Evolutionary conservation across 2,329 filamentous ascomycete genomes (phyloP).

Genomic region (Westerdykella ornata): DNA sequence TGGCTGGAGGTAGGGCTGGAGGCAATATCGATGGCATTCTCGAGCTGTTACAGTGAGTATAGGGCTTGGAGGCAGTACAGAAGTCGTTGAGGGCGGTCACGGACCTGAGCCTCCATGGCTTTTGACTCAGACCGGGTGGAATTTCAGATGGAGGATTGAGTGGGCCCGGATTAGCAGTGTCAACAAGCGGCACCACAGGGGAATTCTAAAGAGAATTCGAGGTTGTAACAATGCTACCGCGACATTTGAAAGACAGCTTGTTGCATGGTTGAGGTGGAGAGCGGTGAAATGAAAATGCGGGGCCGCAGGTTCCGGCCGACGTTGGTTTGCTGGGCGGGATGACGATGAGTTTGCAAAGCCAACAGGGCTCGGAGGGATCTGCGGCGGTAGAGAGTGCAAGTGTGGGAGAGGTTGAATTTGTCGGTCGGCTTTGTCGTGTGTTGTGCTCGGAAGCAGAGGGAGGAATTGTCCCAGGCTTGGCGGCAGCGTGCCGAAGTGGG

Average conservation of each 20-base stretch:
- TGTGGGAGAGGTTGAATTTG: not conserved
- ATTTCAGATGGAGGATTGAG: conserved; percentile 13
- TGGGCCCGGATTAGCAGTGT: not conserved
- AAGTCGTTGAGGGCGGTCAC: conserved; percentile 3
- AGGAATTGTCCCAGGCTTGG: not conserved
- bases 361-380: not conserved
- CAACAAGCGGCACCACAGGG: conserved; percentile 16
- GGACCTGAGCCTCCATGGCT: conserved; percentile 37
- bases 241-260: conserved; percentile 25
- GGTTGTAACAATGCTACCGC: conserved; percentile 28
- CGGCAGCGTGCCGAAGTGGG: not conserved
- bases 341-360: not conserved
- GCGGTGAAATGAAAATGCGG: conserved; percentile 30
- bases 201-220: conserved; percentile 11
- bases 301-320: conserved; percentile 6
- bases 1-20: conserved; percentile 72
- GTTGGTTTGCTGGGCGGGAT: not conserved
- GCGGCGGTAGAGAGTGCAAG: not conserved
- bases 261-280: conserved; percentile 32
- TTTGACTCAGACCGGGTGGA: conserved; percentile 17
- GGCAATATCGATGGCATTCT: conserved; percentile 92
- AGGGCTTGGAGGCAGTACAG: not conserved
- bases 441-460: not conserved
- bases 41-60: conserved; percentile 54
- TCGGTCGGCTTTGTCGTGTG: not conserved